phyloP scores from a whole-genome alignment of 2,329 filamentous ascomycete species.

The Neofusicoccum cordaticola region DNA sequence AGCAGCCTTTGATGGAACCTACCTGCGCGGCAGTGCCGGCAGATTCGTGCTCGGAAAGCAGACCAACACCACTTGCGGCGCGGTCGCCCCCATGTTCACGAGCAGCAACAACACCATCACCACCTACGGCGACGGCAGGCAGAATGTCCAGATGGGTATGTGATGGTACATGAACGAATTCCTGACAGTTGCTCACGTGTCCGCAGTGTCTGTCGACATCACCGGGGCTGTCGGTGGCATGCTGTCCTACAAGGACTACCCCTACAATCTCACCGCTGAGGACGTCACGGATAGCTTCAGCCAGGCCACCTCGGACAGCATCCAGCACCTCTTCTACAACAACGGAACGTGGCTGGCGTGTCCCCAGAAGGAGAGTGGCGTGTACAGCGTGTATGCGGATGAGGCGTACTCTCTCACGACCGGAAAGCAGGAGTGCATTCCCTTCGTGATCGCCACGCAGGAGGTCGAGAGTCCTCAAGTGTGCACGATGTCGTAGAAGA shows the following conservation, averaged over 20 bases:
- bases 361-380: neutral
- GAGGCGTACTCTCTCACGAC: neutral
- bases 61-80: constrained; percentile 2
- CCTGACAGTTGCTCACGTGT: too few relatives aligned
- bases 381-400: neutral
- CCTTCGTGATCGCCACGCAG: neutral
- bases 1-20: neutral
- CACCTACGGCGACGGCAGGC: constrained; percentile 3
- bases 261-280: neutral
- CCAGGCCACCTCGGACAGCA: neutral
- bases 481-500: neutral
- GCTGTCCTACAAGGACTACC: constrained; percentile 7
- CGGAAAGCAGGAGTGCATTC: neutral
- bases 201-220: neutral
- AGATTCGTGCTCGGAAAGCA: neutral
- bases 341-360: neutral
- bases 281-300: neutral
- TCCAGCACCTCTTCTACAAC: neutral
- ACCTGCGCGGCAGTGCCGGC: neutral
- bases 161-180: too few relatives aligned
- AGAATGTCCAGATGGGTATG: neutral
- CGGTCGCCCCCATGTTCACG: neutral
- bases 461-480: neutral
- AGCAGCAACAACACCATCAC: neutral
- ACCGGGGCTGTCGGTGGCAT: neutral